Base-by-base conservation (phyloP, 1,284 basidiomycete genomes). In the Salmacisia buchloeana region DNA sequence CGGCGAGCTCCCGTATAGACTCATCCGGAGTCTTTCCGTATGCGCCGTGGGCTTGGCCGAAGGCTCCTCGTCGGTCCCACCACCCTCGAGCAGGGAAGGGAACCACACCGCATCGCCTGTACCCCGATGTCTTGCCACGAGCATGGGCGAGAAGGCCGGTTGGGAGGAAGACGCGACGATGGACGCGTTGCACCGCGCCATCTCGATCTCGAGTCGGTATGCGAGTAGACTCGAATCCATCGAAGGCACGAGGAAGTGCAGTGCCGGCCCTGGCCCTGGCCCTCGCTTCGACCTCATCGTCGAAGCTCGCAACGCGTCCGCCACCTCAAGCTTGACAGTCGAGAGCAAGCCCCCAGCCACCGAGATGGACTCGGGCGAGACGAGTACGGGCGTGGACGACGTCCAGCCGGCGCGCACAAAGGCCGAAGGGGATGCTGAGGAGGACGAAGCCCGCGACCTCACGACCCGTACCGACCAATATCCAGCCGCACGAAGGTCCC, bases 91-190 rank as follows among this genome's bases (percentile, higher is more conserved):
- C 3, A 58, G 27, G 63, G 45, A 34, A 68, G 76, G 75, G 63
- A 68, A 76, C 63, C 69, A 72, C 31, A 69, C 65, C 2, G 67
- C 67, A 49, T 79, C 77, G 21, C 69, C 69, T 6, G 74, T 76
- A 3, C 69, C 67, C 10, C 46, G 57, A 54, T 72, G 62, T 27
- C 65, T 58, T 18, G 73, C 63, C 13, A 68, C 74, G 43, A 76
- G 21, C 52, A 79, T 68, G 4, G 77, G 74, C 38, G 67, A 67
- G 35, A 70, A 65, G 38, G 65, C 60, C 7, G 35, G 33, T 67
- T 61, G 23, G 60, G 60, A 23, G 56, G 35, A 49, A 64, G 57
- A 36, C 45, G 36, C 2, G 60, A 63, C 61, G 41, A 67, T 0
- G 12, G 68, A 45, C 59, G 69, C 72, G 36, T 69, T 49, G 38